Conservation (phyloP, 2,329 filamentous ascomycete genomes). For the Xylaria sp. region DNA sequence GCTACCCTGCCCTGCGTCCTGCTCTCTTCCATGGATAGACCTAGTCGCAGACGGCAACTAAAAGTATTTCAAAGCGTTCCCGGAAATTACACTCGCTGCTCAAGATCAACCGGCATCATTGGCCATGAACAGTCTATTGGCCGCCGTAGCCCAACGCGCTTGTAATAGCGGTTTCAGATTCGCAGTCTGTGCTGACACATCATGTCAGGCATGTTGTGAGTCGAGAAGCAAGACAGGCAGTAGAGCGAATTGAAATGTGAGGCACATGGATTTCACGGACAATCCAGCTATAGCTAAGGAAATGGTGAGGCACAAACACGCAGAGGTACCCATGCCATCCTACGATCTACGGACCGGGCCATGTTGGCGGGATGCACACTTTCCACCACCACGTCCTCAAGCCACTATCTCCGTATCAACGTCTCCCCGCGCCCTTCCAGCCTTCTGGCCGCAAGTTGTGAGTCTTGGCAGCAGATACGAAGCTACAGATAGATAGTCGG, state of each 20-base stretch:
- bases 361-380: background rate
- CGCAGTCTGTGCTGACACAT: background rate
- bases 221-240: background rate
- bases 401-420: background rate
- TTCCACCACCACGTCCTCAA: background rate
- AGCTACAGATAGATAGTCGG: background rate
- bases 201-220: background rate
- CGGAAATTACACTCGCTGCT: background rate
- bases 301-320: background rate
- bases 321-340: background rate
- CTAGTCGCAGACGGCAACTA: too few relatives aligned
- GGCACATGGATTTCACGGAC: background rate
- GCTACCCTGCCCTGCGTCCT: background rate
- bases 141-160: background rate
- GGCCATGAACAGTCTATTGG: background rate
- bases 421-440: background rate
- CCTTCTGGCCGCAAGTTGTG: constrained; percentile 1
- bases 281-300: background rate
- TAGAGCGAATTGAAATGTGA: background rate
- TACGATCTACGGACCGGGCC: background rate
- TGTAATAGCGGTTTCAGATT: constrained; percentile 8
- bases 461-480: constrained; percentile 11
- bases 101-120: background rate
- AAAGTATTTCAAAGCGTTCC: background rate
- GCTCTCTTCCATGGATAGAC: background rate